Evolutionary conservation across 2,329 filamentous ascomycete genomes (phyloP).

Genomic region (Penicillium rolfsii): DNA sequence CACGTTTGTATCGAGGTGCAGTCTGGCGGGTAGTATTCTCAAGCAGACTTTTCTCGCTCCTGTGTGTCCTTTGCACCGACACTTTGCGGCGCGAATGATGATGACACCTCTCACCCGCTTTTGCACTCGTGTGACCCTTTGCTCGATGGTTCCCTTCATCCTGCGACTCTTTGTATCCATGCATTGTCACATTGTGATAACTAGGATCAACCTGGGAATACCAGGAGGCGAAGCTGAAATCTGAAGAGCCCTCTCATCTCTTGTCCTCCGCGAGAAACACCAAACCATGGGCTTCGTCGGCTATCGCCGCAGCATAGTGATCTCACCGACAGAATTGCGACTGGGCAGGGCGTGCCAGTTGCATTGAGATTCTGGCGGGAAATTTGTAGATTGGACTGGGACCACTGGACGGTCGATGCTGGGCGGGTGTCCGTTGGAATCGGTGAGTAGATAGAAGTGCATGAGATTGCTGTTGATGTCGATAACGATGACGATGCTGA

Average conservation of each 20-base stretch:
- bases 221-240: neutral
- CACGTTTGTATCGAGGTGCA: neutral
- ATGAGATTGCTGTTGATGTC: neutral
- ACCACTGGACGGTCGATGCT: neutral
- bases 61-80: neutral
- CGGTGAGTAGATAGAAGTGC: neutral
- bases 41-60: neutral
- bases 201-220: constrained; percentile 5
- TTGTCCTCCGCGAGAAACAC: neutral
- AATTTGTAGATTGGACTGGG: neutral
- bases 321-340: constrained; percentile 12
- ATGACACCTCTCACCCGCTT: constrained; percentile 8
- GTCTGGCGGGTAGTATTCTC: constrained; percentile 16
- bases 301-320: constrained; percentile 4
- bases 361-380: neutral
- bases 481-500: neutral
- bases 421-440: neutral
- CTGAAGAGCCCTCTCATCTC: neutral
- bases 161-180: constrained; percentile 3
- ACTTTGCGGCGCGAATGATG: neutral
- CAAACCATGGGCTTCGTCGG: neutral
- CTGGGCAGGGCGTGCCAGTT: neutral
- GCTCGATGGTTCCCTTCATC: neutral
- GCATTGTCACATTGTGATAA: constrained; percentile 14
- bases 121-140: constrained; percentile 20